These are phyloP conservation scores for Solanum virginianum DNA, from an alignment of 257 asterid genomes.

Conservation along the genomic window DNA sequence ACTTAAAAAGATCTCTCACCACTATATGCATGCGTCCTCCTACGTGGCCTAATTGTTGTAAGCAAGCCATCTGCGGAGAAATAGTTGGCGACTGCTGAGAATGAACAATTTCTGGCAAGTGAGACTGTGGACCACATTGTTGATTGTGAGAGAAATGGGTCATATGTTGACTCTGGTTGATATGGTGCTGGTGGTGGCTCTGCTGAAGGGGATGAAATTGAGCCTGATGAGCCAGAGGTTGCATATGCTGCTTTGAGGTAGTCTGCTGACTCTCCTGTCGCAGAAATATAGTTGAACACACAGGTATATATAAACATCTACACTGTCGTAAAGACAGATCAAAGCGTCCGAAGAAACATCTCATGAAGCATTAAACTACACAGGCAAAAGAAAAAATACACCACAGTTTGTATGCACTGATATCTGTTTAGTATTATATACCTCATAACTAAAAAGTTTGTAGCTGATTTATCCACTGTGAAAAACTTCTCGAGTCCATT, in stretches of 20 bases:
- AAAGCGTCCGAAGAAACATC: neutral
- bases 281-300: neutral
- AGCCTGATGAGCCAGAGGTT: slow-evolving; percentile 42
- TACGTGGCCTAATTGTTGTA: slow-evolving; percentile 60
- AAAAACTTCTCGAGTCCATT: neutral
- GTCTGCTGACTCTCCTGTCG: slow-evolving; percentile 49
- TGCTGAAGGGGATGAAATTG: slow-evolving; percentile 62
- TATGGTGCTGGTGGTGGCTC: slow-evolving; percentile 51
- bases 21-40: slow-evolving; percentile 66
- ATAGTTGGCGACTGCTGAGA: slow-evolving; percentile 52
- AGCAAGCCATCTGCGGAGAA: slow-evolving; percentile 60
- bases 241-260: slow-evolving; percentile 57
- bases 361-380: neutral
- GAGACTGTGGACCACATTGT: slow-evolving; percentile 62
- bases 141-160: slow-evolving; percentile 57
- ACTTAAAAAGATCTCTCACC: slow-evolving; percentile 28
- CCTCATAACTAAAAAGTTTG: neutral
- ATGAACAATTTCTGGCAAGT: slow-evolving; percentile 66
- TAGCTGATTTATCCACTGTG: neutral
- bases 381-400: neutral
- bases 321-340: neutral
- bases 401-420: neutral
- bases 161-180: slow-evolving; percentile 49
- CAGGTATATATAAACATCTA: neutral
- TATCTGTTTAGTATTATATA: neutral